These are phyloP conservation scores for Lactuca sativa DNA, from an alignment of 129 eudicot species.

Conservation along the genomic window DNA sequence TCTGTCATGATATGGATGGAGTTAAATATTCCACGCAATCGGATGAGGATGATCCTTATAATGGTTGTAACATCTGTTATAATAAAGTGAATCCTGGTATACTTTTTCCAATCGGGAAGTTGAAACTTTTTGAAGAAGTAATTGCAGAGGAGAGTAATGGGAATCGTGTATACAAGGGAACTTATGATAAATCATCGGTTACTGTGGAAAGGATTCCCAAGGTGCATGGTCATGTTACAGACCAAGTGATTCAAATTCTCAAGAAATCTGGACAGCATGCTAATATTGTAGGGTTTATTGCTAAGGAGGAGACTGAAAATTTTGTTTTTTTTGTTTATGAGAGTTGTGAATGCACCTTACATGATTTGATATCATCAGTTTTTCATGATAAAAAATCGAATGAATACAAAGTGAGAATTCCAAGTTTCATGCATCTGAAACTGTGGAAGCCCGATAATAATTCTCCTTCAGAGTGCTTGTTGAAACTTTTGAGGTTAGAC, in stretches of 20 bases:
- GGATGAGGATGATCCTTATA: too few species aligned
- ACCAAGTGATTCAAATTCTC: constrained; percentile 80
- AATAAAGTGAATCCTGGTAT: too few species aligned
- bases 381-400: constrained; percentile 29
- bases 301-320: constrained; percentile 72
- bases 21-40: too few species aligned
- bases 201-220: constrained; percentile 87
- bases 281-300: constrained; percentile 78
- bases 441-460: constrained; percentile 75
- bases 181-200: constrained; percentile 69
- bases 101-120: constrained; percentile 69
- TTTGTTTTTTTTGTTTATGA: constrained; percentile 77
- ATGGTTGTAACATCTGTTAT: too few species aligned
- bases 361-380: constrained; percentile 53
- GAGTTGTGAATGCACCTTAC: constrained; percentile 67
- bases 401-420: constrained; percentile 18
- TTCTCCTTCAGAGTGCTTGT: constrained; percentile 63
- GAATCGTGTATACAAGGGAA: constrained; percentile 74
- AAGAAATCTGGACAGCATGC: constrained; percentile 88
- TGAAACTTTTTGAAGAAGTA: constrained; percentile 51
- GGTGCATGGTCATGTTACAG: constrained; percentile 70
- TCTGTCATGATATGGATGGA: too few species aligned
- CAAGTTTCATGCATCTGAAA: constrained; percentile 33
- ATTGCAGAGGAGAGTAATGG: constrained; percentile 91
- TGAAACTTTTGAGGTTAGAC: constrained; percentile 80